Evolutionary conservation across 306 rosid genomes (phyloP).

Genomic region (Cicer bijugum): DNA sequence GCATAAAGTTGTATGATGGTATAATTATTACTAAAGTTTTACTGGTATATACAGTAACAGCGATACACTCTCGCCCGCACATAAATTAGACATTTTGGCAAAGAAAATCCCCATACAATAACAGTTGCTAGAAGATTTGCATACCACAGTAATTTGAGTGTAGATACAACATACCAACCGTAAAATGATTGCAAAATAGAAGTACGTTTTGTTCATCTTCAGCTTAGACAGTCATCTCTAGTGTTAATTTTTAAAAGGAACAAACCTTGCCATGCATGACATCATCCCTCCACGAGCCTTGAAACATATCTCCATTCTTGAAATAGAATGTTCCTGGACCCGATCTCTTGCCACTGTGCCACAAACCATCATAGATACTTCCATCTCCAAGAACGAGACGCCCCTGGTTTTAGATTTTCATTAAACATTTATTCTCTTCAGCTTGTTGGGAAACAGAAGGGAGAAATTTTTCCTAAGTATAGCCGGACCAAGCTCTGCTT

Average conservation of each 20-base stretch:
- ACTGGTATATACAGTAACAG: neutral
- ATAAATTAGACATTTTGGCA: neutral
- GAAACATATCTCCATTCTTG: conserved; percentile 90
- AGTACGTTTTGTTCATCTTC: neutral
- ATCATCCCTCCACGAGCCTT: conserved; percentile 98
- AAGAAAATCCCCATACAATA: conserved; percentile 5
- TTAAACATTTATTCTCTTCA: conserved; percentile 39
- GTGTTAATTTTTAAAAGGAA: conserved; percentile 36
- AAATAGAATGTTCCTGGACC: conserved; percentile 89
- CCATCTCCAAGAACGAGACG: conserved; percentile 81
- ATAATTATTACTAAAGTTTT: conserved; percentile 4
- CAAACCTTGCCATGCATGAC: conserved; percentile 94
- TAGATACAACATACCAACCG: neutral
- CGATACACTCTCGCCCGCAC: neutral
- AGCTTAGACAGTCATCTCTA: conserved; percentile 20
- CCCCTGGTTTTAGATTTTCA: conserved; percentile 60
- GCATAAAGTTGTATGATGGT: neutral
- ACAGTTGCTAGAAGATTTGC: neutral
- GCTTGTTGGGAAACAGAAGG: conserved; percentile 4
- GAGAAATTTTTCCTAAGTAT: neutral
- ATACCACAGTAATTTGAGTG: neutral
- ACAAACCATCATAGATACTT: conserved; percentile 88
- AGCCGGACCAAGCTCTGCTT: conserved; percentile 1
- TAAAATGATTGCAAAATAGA: conserved; percentile 17
- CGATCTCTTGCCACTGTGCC: conserved; percentile 92